Conservation (phyloP, 345 rosid genomes). For the Lagerstroemia speciosa region DNA sequence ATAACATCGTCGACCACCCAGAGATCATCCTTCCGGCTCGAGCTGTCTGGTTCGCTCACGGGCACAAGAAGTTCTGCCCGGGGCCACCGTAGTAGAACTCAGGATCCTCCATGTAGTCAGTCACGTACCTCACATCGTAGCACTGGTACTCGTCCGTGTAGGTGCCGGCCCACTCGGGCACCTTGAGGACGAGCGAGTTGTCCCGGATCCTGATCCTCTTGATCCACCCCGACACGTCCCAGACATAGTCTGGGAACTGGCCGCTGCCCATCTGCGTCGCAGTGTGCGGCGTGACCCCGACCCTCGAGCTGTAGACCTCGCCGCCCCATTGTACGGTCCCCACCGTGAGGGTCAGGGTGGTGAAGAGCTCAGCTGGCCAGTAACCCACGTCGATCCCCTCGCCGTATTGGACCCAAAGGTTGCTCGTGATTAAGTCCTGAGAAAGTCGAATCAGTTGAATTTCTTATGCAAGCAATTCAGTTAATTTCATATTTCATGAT, state of each 20-base stretch:
- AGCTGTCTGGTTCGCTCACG: conserved; percentile 13
- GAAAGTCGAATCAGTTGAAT: neutral
- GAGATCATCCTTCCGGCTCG: neutral
- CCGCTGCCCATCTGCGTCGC: conserved; percentile 53
- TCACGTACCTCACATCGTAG: conserved; percentile 20
- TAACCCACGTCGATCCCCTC: conserved; percentile 41
- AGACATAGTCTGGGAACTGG: conserved; percentile 19
- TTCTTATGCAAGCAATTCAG: too few species aligned
- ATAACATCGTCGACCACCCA: too few species aligned
- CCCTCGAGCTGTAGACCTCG: conserved; percentile 42
- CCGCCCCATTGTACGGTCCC: conserved; percentile 50
- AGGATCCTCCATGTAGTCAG: conserved; percentile 43
- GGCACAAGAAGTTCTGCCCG: conserved; percentile 30
- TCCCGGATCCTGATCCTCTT: conserved; percentile 35
- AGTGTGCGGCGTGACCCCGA: conserved; percentile 39
- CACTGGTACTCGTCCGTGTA: conserved; percentile 37
- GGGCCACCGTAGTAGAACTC: conserved; percentile 54
- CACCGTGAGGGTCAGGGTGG: conserved; percentile 20
- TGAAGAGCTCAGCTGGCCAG: conserved; percentile 40
- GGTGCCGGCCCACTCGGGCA: conserved; percentile 29
- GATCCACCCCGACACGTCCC: conserved; percentile 23
- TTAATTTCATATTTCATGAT: too few species aligned
- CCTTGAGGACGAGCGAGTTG: conserved; percentile 29
- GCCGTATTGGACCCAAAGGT: conserved; percentile 50
- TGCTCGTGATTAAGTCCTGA: conserved; percentile 35